Evolutionary conservation across 495 filamentous ascomycete genomes (phyloP).

Genomic region (Penicillium simplicissimum): DNA sequence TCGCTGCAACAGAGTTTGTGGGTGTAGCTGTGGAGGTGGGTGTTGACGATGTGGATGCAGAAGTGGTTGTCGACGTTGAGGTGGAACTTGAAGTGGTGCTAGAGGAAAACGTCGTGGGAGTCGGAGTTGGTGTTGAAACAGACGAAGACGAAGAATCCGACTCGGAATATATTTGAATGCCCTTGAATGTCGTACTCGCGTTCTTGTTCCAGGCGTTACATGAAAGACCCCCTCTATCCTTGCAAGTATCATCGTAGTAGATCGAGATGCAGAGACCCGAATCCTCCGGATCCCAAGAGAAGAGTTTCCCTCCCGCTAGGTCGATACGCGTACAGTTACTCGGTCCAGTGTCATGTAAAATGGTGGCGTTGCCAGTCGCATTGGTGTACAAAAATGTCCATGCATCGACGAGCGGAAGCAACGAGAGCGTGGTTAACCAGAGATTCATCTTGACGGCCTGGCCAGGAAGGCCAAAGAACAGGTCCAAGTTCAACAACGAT

Average conservation of each 20-base stretch:
- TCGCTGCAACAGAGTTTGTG: neutral
- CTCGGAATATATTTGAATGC: neutral
- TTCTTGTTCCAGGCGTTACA: neutral
- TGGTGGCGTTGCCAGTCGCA: conserved; percentile 11
- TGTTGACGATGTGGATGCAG: neutral
- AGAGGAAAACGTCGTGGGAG: neutral
- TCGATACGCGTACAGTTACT: conserved; percentile 15
- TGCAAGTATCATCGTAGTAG: conserved; percentile 17
- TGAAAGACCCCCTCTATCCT: neutral
- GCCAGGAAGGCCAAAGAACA: neutral
- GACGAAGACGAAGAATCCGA: neutral
- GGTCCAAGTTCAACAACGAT: neutral
- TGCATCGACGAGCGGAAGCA: conserved; percentile 9
- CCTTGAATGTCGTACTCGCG: neutral
- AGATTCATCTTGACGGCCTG: neutral
- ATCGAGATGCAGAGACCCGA: conserved; percentile 20
- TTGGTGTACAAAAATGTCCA: conserved; percentile 28
- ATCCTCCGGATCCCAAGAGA: conserved; percentile 23
- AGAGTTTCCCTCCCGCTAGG: conserved; percentile 10
- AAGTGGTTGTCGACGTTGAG: neutral
- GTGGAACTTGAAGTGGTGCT: neutral
- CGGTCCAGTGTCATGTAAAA: conserved; percentile 9
- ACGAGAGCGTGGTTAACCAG: neutral
- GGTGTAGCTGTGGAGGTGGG: neutral
- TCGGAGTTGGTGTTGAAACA: neutral